Conservation (phyloP, 1,284 basidiomycete genomes). For the Cryptococcus neoformans region DNA sequence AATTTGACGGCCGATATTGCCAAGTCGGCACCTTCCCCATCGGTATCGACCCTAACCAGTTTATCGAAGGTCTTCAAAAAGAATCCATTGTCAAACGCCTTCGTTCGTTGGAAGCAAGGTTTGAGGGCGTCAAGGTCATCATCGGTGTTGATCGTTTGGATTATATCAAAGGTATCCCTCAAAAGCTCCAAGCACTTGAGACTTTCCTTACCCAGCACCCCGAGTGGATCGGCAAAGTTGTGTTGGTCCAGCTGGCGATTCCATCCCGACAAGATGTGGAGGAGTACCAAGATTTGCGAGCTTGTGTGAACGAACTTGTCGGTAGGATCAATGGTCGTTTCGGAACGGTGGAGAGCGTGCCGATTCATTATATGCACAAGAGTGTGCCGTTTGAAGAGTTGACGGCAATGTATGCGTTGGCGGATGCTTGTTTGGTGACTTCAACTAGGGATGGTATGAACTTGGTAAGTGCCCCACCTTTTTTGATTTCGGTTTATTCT, state of each 20-base stretch:
- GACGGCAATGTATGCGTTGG: conserved; percentile 92
- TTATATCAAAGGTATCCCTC: conserved; percentile 99
- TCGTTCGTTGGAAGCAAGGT: conserved; percentile 76
- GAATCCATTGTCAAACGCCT: conserved; percentile 77
- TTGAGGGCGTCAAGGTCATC: conserved; percentile 94
- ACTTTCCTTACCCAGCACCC: conserved; percentile 96
- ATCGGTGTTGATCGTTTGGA: conserved; percentile 97
- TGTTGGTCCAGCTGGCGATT: conserved; percentile 93
- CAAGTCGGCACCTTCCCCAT: conserved; percentile 99
- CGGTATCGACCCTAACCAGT: conserved; percentile 92
- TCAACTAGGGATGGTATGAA: conserved; percentile 99
- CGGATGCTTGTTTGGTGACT: conserved; percentile 93
- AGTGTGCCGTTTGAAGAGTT: conserved; percentile 90
- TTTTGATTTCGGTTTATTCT: not conserved
- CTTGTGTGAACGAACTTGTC: conserved; percentile 95
- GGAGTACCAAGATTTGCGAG: conserved; percentile 96
- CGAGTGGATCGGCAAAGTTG: conserved; percentile 99
- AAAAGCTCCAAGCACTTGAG: conserved; percentile 95
- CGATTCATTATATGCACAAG: conserved; percentile 99
- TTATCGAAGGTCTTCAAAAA: conserved; percentile 79
- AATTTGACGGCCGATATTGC: conserved; percentile 90
- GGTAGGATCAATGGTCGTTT: conserved; percentile 98
- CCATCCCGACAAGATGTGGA: conserved; percentile 98
- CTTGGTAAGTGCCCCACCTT: conserved; percentile 60
- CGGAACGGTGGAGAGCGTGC: conserved; percentile 98